Evolutionary conservation across 306 rosid species (phyloP), one percentile per base, ranked within the genome.

Genomic region (Cucurbita ficifolia): DNA sequence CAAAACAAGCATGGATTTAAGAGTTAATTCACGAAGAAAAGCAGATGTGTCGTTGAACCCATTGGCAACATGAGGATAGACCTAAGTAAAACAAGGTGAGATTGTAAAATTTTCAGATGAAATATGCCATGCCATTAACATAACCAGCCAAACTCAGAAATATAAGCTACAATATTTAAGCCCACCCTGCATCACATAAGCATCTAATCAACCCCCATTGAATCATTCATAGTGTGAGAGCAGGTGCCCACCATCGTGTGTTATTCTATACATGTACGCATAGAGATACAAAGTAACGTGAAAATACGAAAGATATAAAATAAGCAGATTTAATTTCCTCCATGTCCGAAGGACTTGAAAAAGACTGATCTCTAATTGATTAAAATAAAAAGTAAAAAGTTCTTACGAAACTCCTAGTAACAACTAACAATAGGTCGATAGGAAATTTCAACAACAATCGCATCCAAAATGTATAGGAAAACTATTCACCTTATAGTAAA

Each of bases 1-100:
- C 74, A 95, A 87, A 79, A 84, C 79, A 77, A 95, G 94, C 96
- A 95, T 95, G 68, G 99, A 91, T 77, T 95, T 95, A 56, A 95
- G 92, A 55, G 99, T 95, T 81, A 95, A 79, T 81, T 95, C 99
- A 75, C 96, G 96, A 68, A 95, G 87, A 87, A 91, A 91, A 84
- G 99, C 97, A 72, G 96, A 89, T 60, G 96, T 91, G 82, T 95
- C 96, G 67, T 97, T 82, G 84, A 95, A 95, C 74, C 99, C 99
- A 5, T 91, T 86, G 63, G 97, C 99, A 76, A 95, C 88, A 54
- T 91, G 99, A 56, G 96, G 96, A 79, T 91, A 95, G 79, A 95
- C 96, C 99, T 95, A 80, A 81, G 77, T 48, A 60, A 72, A 81
- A 78, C 35, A 80, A 77, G 21, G 21, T 11, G 29, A 78, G 10